Evolutionary conservation across 768 basidiomycete genomes (phyloP), one percentile per base, ranked within the genome.

Genomic region (Lentinula sp.): DNA sequence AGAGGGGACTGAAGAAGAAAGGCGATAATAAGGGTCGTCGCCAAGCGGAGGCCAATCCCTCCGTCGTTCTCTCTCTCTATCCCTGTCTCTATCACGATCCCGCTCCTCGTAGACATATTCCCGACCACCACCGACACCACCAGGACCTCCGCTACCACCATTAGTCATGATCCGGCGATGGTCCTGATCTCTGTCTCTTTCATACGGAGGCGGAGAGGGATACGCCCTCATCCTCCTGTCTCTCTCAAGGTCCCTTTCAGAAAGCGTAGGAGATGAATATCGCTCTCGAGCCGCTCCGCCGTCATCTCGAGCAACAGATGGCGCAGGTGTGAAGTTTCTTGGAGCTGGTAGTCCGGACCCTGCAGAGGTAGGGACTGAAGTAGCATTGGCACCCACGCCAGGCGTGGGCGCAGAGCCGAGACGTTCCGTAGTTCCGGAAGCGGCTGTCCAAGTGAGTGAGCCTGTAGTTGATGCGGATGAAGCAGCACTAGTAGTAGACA

Each of bases 21-120:
- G 23, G 11, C 48, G 37, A 39, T 49, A 59, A 49, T 59, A 59
- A 6, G 40, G 23, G 6, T 59, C 57, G n/a, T 49, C 46, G 15
- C 32, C 57, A 34, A 45, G 32, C 57, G 51, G 51, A 32, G 51
- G 51, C 51, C 57, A 59, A 15, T 59, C 57, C 49, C 55, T 37
- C 16, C 55, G 21, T 16, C 40, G 40, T 21, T 56, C 55, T 15
- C 39, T 40, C 5, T 55, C 53, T 32, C 56, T 57, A 37, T 34
- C 31, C 5, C 53, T 34, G 32, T 54, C 34, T 39, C 37, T 39
- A 1, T 39, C 37, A 9, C 37, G 37, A 43, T 5, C 42, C 8
- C 46, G 18, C 31, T 39, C 35, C 11, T 56, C 37, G 23, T 56
- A 56, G 1, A 42, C 6, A 31, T 56, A 43, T 35, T 56, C 54